Conservation (phyloP, 1,284 basidiomycete species). For the Meripilus lineatus region DNA sequence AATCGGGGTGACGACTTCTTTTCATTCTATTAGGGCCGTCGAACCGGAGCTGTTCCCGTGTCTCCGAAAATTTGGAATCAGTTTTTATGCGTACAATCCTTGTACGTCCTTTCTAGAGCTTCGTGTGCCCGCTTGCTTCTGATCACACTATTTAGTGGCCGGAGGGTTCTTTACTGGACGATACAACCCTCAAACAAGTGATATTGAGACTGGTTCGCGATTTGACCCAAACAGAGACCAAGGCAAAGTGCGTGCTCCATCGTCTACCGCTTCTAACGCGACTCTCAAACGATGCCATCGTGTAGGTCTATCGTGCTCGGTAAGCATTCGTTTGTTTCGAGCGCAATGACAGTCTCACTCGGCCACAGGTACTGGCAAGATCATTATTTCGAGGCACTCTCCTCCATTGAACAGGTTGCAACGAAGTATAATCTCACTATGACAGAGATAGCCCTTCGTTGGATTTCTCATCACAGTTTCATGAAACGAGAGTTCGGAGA, state of each 20-base stretch:
- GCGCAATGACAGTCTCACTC: no score
- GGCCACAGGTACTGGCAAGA: slow-evolving; percentile 41
- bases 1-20: background rate
- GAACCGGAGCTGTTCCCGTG: slow-evolving; percentile 63
- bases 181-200: slow-evolving; percentile 24
- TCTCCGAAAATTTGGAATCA: slow-evolving; percentile 56
- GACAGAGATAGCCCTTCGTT: slow-evolving; percentile 17
- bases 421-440: slow-evolving; percentile 17
- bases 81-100: slow-evolving; percentile 57
- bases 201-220: slow-evolving; percentile 31
- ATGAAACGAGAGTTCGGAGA: slow-evolving; percentile 24
- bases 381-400: slow-evolving; percentile 42
- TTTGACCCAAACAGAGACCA: slow-evolving; percentile 33
- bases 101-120: slow-evolving; percentile 12
- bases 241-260: slow-evolving; percentile 20
- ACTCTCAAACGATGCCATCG: no score
- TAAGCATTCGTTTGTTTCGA: slow-evolving; percentile 2
- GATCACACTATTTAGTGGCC: slow-evolving; percentile 20
- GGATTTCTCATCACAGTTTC: slow-evolving; percentile 26
- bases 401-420: slow-evolving; percentile 32
- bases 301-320: slow-evolving; percentile 25
- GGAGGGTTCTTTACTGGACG: slow-evolving; percentile 36
- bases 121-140: background rate
- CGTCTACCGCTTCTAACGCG: slow-evolving; percentile 11
- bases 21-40: slow-evolving; percentile 29